Evolutionary conservation across 108 stramenopile genomes (phyloP).

Genomic region (Thalassiosira profunda): DNA sequence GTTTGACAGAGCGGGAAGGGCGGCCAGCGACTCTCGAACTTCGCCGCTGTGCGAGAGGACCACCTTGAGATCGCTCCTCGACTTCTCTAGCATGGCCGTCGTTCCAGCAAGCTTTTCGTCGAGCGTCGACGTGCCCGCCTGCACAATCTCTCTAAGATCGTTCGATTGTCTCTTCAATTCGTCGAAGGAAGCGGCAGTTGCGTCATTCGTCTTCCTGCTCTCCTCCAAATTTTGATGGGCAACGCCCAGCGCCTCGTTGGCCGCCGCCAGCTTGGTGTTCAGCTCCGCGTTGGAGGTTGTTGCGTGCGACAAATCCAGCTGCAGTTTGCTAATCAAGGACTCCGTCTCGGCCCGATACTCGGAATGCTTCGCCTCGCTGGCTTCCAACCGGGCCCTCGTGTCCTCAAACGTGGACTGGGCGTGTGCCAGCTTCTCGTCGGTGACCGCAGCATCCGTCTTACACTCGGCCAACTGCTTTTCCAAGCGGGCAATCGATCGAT

Average conservation of each 20-base stretch:
- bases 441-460: constrained; percentile 6
- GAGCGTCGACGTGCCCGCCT: constrained; percentile 3
- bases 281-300: background rate
- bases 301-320: constrained; percentile 1
- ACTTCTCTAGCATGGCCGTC: constrained; percentile 8
- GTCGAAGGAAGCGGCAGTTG: background rate
- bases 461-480: constrained; percentile 7
- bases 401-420: background rate
- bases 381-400: constrained; percentile 14
- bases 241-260: constrained; percentile 5
- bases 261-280: background rate
- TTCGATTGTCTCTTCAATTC: background rate
- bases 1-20: background rate
- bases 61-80: constrained; percentile 4
- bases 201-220: background rate
- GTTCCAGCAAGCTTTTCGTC: background rate
- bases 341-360: constrained; percentile 12
- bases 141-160: background rate
- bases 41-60: background rate
- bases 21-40: constrained; percentile 4
- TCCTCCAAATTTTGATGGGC: constrained; percentile 5
- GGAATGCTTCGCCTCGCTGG: constrained; percentile 16
- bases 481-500: background rate
- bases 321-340: constrained; percentile 1
- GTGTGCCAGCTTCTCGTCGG: background rate